Conservation (phyloP, 1,139 yeast genomes). For the Hansenula anomala region DNA sequence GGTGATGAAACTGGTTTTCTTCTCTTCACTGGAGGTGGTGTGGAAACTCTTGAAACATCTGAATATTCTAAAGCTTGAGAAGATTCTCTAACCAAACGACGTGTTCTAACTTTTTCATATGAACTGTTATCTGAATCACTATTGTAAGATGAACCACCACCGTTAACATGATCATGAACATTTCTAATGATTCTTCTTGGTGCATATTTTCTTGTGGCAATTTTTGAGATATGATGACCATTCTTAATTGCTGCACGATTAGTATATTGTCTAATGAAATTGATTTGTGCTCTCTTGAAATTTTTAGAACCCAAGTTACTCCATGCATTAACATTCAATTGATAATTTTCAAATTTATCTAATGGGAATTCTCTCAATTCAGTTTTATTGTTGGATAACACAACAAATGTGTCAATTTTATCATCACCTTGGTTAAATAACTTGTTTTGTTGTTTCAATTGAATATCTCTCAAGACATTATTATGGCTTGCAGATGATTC, state of each 20-base stretch:
- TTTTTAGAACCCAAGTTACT: slow-evolving; percentile 30
- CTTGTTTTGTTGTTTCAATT: slow-evolving; percentile 2
- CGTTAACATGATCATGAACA: slow-evolving; percentile 6
- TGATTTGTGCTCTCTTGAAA: slow-evolving; percentile 43
- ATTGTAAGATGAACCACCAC: slow-evolving; percentile 20
- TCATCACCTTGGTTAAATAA: slow-evolving; percentile 4
- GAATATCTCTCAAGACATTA: background rate
- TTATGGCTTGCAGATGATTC: slow-evolving; percentile 4
- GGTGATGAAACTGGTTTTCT: slow-evolving; percentile 32
- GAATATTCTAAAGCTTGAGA: slow-evolving; percentile 25
- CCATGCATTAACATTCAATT: slow-evolving; percentile 51
- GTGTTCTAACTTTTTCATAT: slow-evolving; percentile 51
- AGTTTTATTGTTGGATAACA: slow-evolving; percentile 8
- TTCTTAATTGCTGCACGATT: slow-evolving; percentile 15
- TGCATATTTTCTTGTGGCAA: slow-evolving; percentile 24
- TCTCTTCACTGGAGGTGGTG: slow-evolving; percentile 34
- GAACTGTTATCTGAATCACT: slow-evolving; percentile 26
- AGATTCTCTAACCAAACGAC: slow-evolving; percentile 44
- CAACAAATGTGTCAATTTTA: slow-evolving; percentile 22
- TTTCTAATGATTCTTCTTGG: slow-evolving; percentile 28
- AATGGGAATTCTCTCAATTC: slow-evolving; percentile 35
- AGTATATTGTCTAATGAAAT: slow-evolving; percentile 47
- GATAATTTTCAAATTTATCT: slow-evolving; percentile 41
- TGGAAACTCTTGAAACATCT: slow-evolving; percentile 16
- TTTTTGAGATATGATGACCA: slow-evolving; percentile 23